These are phyloP conservation scores for Candida cerambycidarum DNA, from an alignment of 805 yeast genomes.

Conservation along the genomic window DNA sequence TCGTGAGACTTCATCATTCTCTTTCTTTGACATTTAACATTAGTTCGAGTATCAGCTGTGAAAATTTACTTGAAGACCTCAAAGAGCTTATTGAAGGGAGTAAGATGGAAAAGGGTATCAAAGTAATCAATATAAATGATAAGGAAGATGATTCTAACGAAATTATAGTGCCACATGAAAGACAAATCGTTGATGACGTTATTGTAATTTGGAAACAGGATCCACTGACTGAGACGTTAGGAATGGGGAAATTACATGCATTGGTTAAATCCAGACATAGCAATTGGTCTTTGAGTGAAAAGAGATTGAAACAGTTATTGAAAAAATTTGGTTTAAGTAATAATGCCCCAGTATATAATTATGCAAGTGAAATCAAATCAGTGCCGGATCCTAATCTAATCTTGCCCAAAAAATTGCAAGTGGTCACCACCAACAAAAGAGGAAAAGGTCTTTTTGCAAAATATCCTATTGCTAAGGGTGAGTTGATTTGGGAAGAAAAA, in stretches of 20 bases:
- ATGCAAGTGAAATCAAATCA: conserved; percentile 55
- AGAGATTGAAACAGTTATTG: conserved; percentile 53
- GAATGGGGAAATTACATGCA: conserved; percentile 52
- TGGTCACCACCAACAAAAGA: conserved; percentile 49
- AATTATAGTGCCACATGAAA: conserved; percentile 51
- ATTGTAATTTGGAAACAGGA: conserved; percentile 67
- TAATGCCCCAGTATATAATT: conserved; percentile 40
- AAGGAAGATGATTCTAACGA: conserved; percentile 19
- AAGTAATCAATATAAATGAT: conserved; percentile 40
- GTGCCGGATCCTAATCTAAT: conserved; percentile 44
- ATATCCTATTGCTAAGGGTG: conserved; percentile 47
- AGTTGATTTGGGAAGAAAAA: conserved; percentile 59
- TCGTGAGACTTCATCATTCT: conserved; percentile 3
- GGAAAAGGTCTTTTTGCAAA: conserved; percentile 66
- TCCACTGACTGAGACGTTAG: conserved; percentile 58
- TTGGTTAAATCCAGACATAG: conserved; percentile 52
- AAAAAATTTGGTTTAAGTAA: conserved; percentile 54
- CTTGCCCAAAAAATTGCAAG: conserved; percentile 44
- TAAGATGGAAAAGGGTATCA: conserved; percentile 22
- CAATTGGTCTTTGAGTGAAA: conserved; percentile 63
- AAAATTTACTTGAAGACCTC: background rate
- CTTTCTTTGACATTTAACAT: background rate
- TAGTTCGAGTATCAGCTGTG: background rate
- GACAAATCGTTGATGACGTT: conserved; percentile 61
- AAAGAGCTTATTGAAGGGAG: background rate